Evolutionary conservation across 768 basidiomycete species (phyloP), one percentile per base, ranked within the genome.

Genomic region (Phylloporus rhodoxanthus): DNA sequence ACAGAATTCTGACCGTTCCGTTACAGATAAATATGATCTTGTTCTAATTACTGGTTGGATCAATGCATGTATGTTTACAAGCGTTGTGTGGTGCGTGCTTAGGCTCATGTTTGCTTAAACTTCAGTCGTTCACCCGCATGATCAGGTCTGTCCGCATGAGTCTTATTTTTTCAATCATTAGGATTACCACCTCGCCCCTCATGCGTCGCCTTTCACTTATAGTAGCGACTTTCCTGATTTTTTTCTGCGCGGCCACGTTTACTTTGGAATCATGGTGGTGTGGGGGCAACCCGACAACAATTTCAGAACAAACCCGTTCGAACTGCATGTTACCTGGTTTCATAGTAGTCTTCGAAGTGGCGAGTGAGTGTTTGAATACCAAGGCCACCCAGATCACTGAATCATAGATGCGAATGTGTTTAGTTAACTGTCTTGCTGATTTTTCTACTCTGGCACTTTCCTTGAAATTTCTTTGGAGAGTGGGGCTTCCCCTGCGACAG

Each of bases 121-220:
- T 39, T 34, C 4, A 5, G 17, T 33, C 14, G 43, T 25, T 3
- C 17, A 14, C 14, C 10, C 17, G 15, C 21, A 25, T 48, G 7
- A 5, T 37, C 26, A 58, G 57, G 57, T 54, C 53, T 19, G 57
- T 58, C n/a, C 58, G 58, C 25, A 39, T 59, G 46, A 59, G 58
- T 41, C 19, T 59, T 21, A 34, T 59, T 10, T 48, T 42, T 9
- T 55, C 58, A 2, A 28, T 59, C 14, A 3, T 59, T 8, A 47
- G 58, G 23, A 48, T 59, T 6, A 32, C 37, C 15, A 5, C 26
- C 15, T 42, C 50, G 2, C 13, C 15, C 19, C 25, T 33, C 20
- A 17, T 44, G 20, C 53, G 48, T 23, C 47, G 30, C 37, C 19
- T 49, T 19, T 21, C 47, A 7, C 21, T 54, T 19, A 17, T 28